A percentile compares a stretch with the other conserved stretches of the same genome.
Conservation (phyloP, 2,329 filamentous ascomycete genomes). For the Leptographium procerum region DNA sequence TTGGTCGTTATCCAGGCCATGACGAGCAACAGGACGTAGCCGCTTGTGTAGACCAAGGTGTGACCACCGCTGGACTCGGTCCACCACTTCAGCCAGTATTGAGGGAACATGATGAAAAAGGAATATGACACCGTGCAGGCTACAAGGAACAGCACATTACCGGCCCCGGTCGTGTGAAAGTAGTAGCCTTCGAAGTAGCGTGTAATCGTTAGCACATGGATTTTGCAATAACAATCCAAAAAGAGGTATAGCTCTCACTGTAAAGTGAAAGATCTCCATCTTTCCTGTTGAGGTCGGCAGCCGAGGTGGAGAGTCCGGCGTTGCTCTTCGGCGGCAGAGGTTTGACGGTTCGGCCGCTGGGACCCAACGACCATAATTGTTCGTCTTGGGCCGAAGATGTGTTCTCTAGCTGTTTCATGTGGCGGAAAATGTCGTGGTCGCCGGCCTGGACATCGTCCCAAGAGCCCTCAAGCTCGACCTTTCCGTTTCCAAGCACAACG, state of each 20-base stretch:
- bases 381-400: background rate
- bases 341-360: too few species aligned
- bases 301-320: background rate
- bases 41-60: conserved; percentile 22
- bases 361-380: too few species aligned
- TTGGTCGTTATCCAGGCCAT: conserved; percentile 26
- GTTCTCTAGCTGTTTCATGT: background rate
- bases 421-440: background rate
- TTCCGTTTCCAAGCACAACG: conserved; percentile 24
- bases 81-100: conserved; percentile 29
- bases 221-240: conserved; percentile 1
- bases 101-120: conserved; percentile 25
- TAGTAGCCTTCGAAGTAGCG: background rate
- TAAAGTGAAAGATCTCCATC: conserved; percentile 26
- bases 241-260: conserved; percentile 12
- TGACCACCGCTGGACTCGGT: conserved; percentile 17
- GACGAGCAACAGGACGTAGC: conserved; percentile 23
- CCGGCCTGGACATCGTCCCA: conserved; percentile 22
- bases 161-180: conserved; percentile 2
- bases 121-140: conserved; percentile 16
- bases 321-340: background rate
- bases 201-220: background rate
- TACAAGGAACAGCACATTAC: conserved; percentile 18
- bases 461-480: conserved; percentile 25
- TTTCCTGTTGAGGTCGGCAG: conserved; percentile 14